Conservation (phyloP, 306 rosid genomes). For the Castanospermum australe region DNA sequence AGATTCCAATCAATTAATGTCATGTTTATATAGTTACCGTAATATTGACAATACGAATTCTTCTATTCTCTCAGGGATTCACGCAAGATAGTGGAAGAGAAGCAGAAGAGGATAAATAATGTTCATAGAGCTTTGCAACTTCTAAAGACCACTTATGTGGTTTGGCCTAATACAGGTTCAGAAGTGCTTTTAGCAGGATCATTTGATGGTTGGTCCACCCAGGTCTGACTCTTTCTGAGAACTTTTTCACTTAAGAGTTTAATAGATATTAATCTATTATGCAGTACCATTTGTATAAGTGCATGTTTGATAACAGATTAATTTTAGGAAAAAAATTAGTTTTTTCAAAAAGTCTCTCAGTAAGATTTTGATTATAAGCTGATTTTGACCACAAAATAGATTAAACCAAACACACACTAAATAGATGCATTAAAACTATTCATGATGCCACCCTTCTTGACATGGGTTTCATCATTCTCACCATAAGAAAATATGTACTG, state of each 20-base stretch:
- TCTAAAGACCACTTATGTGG: constrained; percentile 58
- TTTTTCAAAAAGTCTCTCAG: too few relatives aligned
- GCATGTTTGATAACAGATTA: too few relatives aligned
- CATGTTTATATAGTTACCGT: background rate
- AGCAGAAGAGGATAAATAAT: constrained; percentile 63
- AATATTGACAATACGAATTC: constrained; percentile 18
- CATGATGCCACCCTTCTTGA: background rate
- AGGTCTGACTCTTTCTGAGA: constrained; percentile 49
- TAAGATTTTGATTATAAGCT: too few relatives aligned
- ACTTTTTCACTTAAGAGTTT: background rate
- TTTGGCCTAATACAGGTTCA: constrained; percentile 79
- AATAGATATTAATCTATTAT: background rate
- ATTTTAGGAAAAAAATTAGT: too few relatives aligned
- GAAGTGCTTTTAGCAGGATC: constrained; percentile 86
- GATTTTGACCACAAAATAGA: too few relatives aligned
- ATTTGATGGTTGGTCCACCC: constrained; percentile 88
- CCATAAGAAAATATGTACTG: too few relatives aligned
- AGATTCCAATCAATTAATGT: constrained; percentile 19
- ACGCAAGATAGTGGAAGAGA: constrained; percentile 59
- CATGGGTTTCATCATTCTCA: too few relatives aligned
- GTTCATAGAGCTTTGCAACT: constrained; percentile 51
- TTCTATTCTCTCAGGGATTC: constrained; percentile 61
- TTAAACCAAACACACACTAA: too few relatives aligned
- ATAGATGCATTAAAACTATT: background rate
- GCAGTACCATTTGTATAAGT: background rate